A percentile compares a stretch with the other conserved stretches of the same genome.
phyloP scores from a whole-genome alignment of 805 yeast species.

The Candida verbasci region DNA sequence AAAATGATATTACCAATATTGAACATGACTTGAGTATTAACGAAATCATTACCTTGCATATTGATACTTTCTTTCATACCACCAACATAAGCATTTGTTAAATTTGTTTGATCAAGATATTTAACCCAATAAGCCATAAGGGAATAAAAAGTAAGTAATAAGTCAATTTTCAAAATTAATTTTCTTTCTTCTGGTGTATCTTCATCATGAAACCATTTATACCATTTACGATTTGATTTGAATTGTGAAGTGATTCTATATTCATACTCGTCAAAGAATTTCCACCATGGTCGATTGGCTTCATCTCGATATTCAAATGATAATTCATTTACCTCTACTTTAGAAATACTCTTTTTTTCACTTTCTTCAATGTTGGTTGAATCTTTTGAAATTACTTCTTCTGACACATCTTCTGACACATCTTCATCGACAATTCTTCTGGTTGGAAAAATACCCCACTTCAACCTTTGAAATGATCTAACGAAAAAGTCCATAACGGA shows the following conservation, averaged over 20 bases:
- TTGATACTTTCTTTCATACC: conserved; percentile 55
- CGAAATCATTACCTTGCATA: conserved; percentile 59
- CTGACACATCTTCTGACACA: background rate
- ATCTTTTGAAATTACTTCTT: background rate
- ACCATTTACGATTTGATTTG: conserved; percentile 22
- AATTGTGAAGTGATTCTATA: conserved; percentile 41
- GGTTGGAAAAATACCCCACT: conserved; percentile 33
- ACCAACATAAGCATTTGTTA: conserved; percentile 61
- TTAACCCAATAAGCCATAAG: conserved; percentile 58
- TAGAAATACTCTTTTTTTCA: conserved; percentile 15
- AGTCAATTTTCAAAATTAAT: conserved; percentile 27
- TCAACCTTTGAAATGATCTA: conserved; percentile 11
- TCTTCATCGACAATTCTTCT: conserved; percentile 31
- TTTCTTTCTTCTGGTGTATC: conserved; percentile 37
- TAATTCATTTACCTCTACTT: background rate
- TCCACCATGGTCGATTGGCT: conserved; percentile 28
- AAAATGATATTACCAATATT: conserved; percentile 55
- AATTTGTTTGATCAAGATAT: conserved; percentile 56
- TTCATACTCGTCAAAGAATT: conserved; percentile 52
- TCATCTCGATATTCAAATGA: conserved; percentile 28
- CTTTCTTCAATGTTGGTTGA: conserved; percentile 52
- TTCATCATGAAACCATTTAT: conserved; percentile 46
- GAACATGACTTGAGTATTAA: conserved; percentile 54
- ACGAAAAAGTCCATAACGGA: background rate
- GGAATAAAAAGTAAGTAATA: conserved; percentile 29